phyloP scores from a whole-genome alignment of 192 early-diverging fungal species.

The Coemansia asiatica region DNA sequence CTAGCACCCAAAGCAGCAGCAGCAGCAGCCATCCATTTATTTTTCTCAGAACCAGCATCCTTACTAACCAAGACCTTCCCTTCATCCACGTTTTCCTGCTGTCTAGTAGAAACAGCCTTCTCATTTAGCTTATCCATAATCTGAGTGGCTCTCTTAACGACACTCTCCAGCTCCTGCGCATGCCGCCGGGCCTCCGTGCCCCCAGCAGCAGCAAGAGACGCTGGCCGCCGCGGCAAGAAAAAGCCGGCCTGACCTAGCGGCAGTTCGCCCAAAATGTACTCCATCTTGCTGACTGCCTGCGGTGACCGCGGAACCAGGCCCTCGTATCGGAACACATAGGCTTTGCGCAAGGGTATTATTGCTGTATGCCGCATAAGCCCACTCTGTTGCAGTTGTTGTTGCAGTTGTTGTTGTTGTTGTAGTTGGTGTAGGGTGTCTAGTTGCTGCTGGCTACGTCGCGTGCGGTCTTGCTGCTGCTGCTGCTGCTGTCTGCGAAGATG shows the following conservation, averaged over 20 bases:
- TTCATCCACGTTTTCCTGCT: not conserved
- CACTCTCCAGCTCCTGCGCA: not conserved
- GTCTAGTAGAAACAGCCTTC: not conserved
- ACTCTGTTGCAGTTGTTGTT: not conserved
- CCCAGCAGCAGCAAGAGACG: not conserved
- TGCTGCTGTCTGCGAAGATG: constrained; percentile 7
- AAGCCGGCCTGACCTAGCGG: constrained; percentile 4
- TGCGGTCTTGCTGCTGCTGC: not conserved
- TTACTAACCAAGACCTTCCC: not conserved
- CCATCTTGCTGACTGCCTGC: constrained; percentile 16
- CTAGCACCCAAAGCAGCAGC: not conserved
- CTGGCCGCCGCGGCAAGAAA: not conserved
- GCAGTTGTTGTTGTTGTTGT: constrained; percentile 16
- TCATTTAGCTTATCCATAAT: not conserved
- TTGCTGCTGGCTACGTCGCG: constrained; percentile 3
- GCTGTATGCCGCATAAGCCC: not conserved
- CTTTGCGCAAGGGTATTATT: not conserved
- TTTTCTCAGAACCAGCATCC: not conserved
- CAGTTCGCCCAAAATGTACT: constrained; percentile 25
- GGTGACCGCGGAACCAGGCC: constrained; percentile 15
- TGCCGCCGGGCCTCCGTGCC: not conserved
- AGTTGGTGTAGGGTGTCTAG: not conserved
- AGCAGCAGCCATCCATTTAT: not conserved
- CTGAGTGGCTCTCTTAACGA: not conserved
- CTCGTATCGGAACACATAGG: constrained; percentile 12